Evolutionary conservation across 768 basidiomycete genomes (phyloP), one percentile per base, ranked within the genome.

Genomic region (Kwoniella sp.): DNA sequence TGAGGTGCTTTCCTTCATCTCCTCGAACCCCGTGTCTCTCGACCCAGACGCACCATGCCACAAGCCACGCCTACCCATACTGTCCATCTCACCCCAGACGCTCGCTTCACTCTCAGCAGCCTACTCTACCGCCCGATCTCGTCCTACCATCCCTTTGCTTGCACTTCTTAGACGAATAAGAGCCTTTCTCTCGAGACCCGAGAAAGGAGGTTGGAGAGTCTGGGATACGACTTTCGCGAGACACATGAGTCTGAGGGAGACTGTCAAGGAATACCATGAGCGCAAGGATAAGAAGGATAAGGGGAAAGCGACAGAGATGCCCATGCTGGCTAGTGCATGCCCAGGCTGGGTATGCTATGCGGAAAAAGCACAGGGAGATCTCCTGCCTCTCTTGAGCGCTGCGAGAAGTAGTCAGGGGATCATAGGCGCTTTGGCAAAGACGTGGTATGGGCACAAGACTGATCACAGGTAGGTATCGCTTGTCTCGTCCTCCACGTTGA

Each of bases 321-420:
- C 96, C 0, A 93, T 99, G 88, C 83, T 99, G 26, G 89, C 93
- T 3, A 93, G 92, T 72, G 92, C 96, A 17, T 98, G 96, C 82
- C 96, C 96, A 0, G 96, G 96, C 17, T 98, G 96, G 96, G 90
- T 99, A 63, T 99, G 96, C 79, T 98, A 98, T 79, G 95, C 93
- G 20, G 96, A 99, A 82, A 99, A 99, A 83, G 89, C 95, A 0
- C 95, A 96, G 73, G 85, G 89, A 2, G 93, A 95, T 79, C 89
- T 99, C 85, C 78, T 99, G 23, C 93, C 93, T 4, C 93, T 92
- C 74, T 89, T 99, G 59, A 86, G 91, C 57, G 83, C 82, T 38
- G 91, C 90, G 55, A 92, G 95, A 84, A 95, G 93, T 76, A 90
- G 93, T 28, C 94, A 97, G 78, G 93, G 92, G 73, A 84, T 93